These are phyloP conservation scores for Steccherinum ochraceum DNA, from an alignment of 768 basidiomycete genomes.

Conservation along the genomic window DNA sequence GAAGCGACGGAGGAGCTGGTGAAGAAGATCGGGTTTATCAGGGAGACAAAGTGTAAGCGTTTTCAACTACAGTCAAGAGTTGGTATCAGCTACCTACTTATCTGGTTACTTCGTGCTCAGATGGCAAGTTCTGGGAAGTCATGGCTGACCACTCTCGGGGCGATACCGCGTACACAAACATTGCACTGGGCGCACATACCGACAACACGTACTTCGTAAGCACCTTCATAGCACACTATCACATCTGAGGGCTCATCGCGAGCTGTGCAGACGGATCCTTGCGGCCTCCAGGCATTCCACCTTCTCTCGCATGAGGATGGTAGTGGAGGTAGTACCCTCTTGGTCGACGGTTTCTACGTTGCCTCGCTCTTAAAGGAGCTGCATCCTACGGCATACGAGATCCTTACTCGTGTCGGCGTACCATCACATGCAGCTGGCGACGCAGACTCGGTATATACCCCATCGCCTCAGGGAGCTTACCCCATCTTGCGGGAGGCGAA, in stretches of 20 bases:
- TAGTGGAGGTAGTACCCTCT: conserved; percentile 79
- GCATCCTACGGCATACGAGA: conserved; percentile 62
- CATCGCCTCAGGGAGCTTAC: conserved; percentile 50
- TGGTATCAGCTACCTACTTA: background rate
- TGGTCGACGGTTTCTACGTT: conserved; percentile 93
- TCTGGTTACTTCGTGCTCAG: conserved; percentile 29
- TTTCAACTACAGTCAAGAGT: no score
- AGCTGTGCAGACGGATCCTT: conserved; percentile 71
- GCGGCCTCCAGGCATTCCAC: conserved; percentile 95
- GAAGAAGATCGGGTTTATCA: conserved; percentile 76
- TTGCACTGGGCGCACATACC: conserved; percentile 83
- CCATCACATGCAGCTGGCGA: conserved; percentile 91
- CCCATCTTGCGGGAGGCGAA: conserved; percentile 45
- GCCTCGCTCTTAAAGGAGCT: conserved; percentile 72
- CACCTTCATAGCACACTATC: conserved; percentile 3
- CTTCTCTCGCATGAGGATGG: conserved; percentile 80
- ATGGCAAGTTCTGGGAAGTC: conserved; percentile 97
- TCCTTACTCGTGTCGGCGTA: conserved; percentile 63
- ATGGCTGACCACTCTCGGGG: conserved; percentile 86
- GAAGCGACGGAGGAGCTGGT: conserved; percentile 81
- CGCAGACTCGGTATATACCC: conserved; percentile 44
- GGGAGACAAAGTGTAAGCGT: conserved; percentile 69
- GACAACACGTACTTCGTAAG: conserved; percentile 71
- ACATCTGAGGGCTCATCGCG: background rate
- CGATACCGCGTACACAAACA: conserved; percentile 89